Conservation (phyloP, 73 alveolate species). For the Symbiodinium natans region DNA sequence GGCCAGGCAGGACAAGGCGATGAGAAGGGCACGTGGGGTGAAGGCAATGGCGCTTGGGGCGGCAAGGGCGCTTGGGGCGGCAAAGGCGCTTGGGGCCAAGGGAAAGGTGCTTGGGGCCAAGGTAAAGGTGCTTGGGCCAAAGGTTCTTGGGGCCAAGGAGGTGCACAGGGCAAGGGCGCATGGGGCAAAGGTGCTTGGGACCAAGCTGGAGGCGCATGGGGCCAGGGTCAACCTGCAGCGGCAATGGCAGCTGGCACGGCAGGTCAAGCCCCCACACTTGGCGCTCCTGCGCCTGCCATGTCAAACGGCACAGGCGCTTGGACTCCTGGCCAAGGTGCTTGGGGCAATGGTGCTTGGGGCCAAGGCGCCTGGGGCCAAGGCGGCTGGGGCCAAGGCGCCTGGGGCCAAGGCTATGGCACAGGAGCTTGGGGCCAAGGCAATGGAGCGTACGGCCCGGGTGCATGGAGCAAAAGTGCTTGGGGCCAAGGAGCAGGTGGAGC, state of each 20-base stretch:
- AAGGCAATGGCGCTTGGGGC: background rate
- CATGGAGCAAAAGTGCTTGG: background rate
- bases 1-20: too few relatives aligned
- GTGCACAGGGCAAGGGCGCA: background rate
- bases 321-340: background rate
- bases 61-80: constrained; percentile 1
- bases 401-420: background rate
- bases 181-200: background rate
- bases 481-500: background rate
- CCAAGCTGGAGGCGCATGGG: background rate
- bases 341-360: background rate
- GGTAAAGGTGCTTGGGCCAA: background rate
- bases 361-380: background rate
- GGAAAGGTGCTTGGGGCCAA: too few relatives aligned
- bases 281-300: background rate
- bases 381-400: background rate
- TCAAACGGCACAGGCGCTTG: background rate
- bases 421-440: background rate
- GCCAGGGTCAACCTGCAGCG: background rate
- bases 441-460: background rate
- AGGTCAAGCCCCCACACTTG: background rate
- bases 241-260: background rate
- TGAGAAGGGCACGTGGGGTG: background rate
- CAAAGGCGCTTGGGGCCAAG: background rate
- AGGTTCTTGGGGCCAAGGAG: background rate